phyloP scores from a whole-genome alignment of 2,329 filamentous ascomycete genomes.

The Polychaeton citri region DNA sequence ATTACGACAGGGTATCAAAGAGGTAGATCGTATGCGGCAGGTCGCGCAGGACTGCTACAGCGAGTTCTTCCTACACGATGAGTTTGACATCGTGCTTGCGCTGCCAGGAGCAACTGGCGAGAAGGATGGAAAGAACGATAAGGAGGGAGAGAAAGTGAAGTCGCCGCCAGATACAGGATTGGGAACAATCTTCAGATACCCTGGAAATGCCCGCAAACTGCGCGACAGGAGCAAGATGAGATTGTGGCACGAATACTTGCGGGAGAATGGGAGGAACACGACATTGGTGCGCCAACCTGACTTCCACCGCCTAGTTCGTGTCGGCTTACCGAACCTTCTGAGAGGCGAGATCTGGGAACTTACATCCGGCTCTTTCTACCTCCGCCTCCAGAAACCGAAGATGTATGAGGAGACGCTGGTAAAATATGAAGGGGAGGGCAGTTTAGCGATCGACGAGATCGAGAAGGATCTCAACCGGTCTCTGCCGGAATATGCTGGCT shows the following conservation, averaged over 20 bases:
- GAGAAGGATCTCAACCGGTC: constrained; percentile 96
- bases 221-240: constrained; percentile 95
- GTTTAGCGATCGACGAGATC: constrained; percentile 94
- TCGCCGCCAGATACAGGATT: constrained; percentile 77
- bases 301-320: constrained; percentile 92
- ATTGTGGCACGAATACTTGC: constrained; percentile 87
- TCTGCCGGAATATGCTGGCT: constrained; percentile 91
- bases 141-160: constrained; percentile 19
- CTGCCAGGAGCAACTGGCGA: constrained; percentile 14
- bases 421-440: constrained; percentile 74
- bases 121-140: constrained; percentile 12
- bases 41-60: constrained; percentile 83
- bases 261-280: constrained; percentile 83
- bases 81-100: constrained; percentile 32
- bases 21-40: constrained; percentile 69
- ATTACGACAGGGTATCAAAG: constrained; percentile 72
- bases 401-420: constrained; percentile 72
- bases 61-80: constrained; percentile 47
- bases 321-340: constrained; percentile 84
- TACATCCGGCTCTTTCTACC: constrained; percentile 78
- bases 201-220: constrained; percentile 85
- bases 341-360: constrained; percentile 94
- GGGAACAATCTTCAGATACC: constrained; percentile 86
- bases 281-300: constrained; percentile 91
- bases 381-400: constrained; percentile 73